Evolutionary conservation across 2,329 filamentous ascomycete genomes (phyloP), one percentile per base, ranked within the genome.

Genomic region (Colletotrichum caudatum): DNA sequence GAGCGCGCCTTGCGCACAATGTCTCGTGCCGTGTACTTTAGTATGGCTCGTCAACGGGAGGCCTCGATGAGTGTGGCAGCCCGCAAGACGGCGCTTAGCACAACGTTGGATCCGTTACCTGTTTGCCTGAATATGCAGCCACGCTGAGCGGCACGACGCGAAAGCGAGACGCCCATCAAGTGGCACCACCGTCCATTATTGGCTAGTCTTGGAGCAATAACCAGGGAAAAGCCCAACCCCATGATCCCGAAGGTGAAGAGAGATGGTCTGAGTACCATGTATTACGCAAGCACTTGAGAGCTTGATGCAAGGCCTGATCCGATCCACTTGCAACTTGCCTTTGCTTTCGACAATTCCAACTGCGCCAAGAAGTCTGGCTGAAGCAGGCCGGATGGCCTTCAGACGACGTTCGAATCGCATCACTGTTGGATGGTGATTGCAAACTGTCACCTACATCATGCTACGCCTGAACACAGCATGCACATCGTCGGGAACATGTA

Each of bases 61-160:
- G 46, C 46, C 33, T 57, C 35, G 46, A 60, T 60, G 54, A 37
- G 29, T 53, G 54, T 53, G 54, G 54, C 62, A 54, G 62, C 54
- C 35, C 66, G 12, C 35, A 65, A 61, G 33, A 23, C 59, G 64
- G 68, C 68, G 68, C 68, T 71, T 68, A 71, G 44, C 20, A 44
- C 33, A 11, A 29, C 6, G 16, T 33, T 16, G 12, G 20, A 29
- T 33, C 39, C 33, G 5, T 41, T 58, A 51, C 37, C 39, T 50
- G 6, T 35, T 58, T 58, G 58, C 37, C 61, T 29, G 35, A 35
- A 23, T 29, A 18, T 29, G 46, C 50, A 39, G 44, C 8, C 26
- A n/a, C 16, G 35, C 12, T 51, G 46, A 44, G 53, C 37, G 37
- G n/a, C 57, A 57, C 41, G 56, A 51, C 41, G 18, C 41, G 18